phyloP scores from a whole-genome alignment of 1,284 basidiomycete genomes.

The Boletus semigastroideus region DNA sequence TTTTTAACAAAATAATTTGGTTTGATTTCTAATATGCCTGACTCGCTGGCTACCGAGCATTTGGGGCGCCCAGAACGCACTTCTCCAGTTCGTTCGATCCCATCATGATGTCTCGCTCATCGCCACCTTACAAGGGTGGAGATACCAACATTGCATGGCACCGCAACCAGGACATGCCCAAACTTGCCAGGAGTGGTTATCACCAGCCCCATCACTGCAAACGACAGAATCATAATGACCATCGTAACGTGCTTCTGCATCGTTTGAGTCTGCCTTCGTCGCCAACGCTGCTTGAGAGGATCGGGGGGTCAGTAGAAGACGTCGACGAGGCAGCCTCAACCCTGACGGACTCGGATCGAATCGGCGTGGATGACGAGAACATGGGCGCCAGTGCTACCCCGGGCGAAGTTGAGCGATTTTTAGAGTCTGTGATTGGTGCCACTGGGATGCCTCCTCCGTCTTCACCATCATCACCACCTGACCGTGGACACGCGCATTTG shows the following conservation, averaged over 20 bases:
- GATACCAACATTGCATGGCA: neutral
- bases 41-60: neutral
- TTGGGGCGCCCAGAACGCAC: neutral
- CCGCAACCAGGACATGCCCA: neutral
- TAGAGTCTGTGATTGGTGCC: conserved; percentile 25
- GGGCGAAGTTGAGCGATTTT: conserved; percentile 27
- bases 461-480: neutral
- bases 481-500: conserved; percentile 8
- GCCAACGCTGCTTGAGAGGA: conserved; percentile 22
- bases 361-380: conserved; percentile 6
- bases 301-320: conserved; percentile 12
- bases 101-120: conserved; percentile 7
- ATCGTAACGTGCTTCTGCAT: conserved; percentile 9
- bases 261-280: conserved; percentile 18
- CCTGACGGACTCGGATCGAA: conserved; percentile 3
- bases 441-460: neutral
- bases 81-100: neutral
- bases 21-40: neutral
- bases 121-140: conserved; percentile 4
- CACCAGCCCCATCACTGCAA: neutral
- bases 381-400: too few species aligned
- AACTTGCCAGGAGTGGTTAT: conserved; percentile 7
- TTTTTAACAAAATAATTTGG: too few species aligned
- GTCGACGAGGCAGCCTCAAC: conserved; percentile 3
- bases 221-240: conserved; percentile 5